Conservation (phyloP, 2,329 filamentous ascomycete genomes). For the Claviceps quebecensis region DNA sequence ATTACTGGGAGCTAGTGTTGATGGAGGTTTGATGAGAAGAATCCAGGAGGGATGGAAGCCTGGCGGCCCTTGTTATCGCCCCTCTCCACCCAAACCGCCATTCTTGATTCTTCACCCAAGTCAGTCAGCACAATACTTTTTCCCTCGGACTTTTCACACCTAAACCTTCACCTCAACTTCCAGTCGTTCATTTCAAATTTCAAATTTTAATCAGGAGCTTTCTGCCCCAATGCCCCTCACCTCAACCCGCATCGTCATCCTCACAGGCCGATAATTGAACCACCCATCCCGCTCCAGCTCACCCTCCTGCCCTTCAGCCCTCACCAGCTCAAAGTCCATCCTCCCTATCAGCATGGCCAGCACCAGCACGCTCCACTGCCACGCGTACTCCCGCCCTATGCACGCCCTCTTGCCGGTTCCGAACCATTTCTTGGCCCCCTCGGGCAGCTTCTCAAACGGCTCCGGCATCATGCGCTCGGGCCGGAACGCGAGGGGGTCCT, state of each 20-base stretch:
- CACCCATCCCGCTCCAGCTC: slow-evolving; percentile 32
- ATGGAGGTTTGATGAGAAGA: too few species aligned
- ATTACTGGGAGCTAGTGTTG: too few species aligned
- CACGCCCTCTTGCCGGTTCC: slow-evolving; percentile 38
- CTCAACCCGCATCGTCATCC: slow-evolving; percentile 29
- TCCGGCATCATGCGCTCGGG: slow-evolving; percentile 37
- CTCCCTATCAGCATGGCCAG: slow-evolving; percentile 29
- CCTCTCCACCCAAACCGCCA: too few species aligned
- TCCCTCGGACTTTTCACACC: too few species aligned
- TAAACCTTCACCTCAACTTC: too few species aligned
- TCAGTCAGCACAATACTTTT: too few species aligned
- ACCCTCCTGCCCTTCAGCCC: slow-evolving; percentile 21
- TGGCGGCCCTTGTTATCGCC: too few species aligned
- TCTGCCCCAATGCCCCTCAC: slow-evolving; percentile 13
- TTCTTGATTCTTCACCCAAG: too few species aligned
- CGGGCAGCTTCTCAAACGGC: slow-evolving; percentile 27
- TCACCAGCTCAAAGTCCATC: slow-evolving; percentile 29
- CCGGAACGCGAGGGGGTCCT: slow-evolving; percentile 29
- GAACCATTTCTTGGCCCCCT: slow-evolving; percentile 34
- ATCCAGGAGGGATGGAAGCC: too few species aligned
- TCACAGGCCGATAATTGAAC: slow-evolving; percentile 37
- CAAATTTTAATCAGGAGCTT: too few species aligned
- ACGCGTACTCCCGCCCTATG: slow-evolving; percentile 36
- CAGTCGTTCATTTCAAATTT: too few species aligned
- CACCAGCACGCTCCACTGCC: slow-evolving; percentile 29